A percentile compares a stretch with the other conserved stretches of the same genome.
Evolutionary conservation across 768 basidiomycete species (phyloP).

Genomic region (Xanthoconium stramineum): DNA sequence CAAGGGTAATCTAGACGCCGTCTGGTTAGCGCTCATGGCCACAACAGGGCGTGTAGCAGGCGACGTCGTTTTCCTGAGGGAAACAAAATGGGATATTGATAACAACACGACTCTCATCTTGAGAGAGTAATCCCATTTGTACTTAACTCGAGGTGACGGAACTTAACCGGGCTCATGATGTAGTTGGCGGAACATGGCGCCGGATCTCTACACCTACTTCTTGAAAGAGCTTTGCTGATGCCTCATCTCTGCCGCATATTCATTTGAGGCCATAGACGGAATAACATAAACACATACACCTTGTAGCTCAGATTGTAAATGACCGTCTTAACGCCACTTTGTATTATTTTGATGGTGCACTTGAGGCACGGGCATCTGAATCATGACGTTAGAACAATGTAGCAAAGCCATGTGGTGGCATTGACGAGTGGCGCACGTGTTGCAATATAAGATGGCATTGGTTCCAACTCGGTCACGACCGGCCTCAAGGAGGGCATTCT

Average conservation of each 20-base stretch:
- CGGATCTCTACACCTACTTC: conserved; percentile 82
- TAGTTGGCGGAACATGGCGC: conserved; percentile 53
- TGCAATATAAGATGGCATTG: conserved; percentile 91
- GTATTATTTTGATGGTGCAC: conserved; percentile 97
- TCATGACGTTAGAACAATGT: neutral
- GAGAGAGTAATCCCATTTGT: conserved; percentile 21
- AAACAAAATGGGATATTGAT: conserved; percentile 62
- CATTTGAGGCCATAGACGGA: neutral
- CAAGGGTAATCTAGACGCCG: conserved; percentile 68
- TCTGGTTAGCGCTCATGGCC: conserved; percentile 73
- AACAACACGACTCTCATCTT: conserved; percentile 35
- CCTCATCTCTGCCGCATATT: conserved; percentile 62
- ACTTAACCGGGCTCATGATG: conserved; percentile 12
- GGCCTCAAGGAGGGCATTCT: conserved; percentile 94
- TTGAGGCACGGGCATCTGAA: conserved; percentile 93
- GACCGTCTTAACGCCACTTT: conserved; percentile 87
- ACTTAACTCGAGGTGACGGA: neutral
- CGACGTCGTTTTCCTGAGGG: conserved; percentile 48
- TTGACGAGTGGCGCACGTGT: conserved; percentile 66
- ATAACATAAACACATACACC: conserved; percentile 57
- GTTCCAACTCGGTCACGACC: conserved; percentile 85
- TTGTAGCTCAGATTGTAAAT: conserved; percentile 95
- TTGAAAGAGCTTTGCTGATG: conserved; percentile 71
- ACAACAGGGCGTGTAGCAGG: conserved; percentile 45
- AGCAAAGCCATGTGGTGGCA: neutral